These are phyloP conservation scores for Orbilia brochopaga DNA, from an alignment of 2,329 filamentous ascomycete genomes.

Conservation along the genomic window DNA sequence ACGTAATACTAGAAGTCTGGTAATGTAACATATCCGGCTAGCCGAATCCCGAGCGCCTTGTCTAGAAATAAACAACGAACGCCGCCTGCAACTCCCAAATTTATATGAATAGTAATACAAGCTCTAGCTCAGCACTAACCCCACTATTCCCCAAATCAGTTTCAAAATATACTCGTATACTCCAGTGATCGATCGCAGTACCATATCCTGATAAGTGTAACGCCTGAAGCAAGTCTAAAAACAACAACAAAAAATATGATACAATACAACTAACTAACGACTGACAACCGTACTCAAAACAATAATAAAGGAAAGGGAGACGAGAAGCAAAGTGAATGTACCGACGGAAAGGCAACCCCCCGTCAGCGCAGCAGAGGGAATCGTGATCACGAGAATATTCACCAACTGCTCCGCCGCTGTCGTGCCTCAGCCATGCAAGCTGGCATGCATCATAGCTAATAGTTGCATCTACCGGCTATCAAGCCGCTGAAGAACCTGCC, in stretches of 20 bases:
- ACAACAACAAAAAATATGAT: not conserved
- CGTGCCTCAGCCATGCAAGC: not conserved
- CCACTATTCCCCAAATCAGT: no score
- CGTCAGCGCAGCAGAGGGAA: no score
- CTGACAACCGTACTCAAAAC: not conserved
- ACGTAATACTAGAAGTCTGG: no score
- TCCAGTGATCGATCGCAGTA: no score
- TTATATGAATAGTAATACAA: no score
- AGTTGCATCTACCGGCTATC: not conserved
- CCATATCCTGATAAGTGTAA: not conserved
- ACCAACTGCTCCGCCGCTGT: conserved; percentile 26
- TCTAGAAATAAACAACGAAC: no score
- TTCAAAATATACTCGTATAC: not conserved
- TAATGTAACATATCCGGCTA: no score
- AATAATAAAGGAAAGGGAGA: not conserved
- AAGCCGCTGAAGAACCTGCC: conserved; percentile 26
- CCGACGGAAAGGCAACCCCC: not conserved
- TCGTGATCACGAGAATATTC: no score
- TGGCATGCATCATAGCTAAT: not conserved
- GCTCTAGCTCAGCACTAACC: no score
- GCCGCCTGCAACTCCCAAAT: no score
- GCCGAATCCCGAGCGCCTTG: no score
- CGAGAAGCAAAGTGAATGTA: not conserved
- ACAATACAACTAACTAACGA: not conserved
- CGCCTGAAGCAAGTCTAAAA: not conserved